Base-by-base conservation (phyloP, 306 rosid genomes). In the Cucurbita moschata region DNA sequence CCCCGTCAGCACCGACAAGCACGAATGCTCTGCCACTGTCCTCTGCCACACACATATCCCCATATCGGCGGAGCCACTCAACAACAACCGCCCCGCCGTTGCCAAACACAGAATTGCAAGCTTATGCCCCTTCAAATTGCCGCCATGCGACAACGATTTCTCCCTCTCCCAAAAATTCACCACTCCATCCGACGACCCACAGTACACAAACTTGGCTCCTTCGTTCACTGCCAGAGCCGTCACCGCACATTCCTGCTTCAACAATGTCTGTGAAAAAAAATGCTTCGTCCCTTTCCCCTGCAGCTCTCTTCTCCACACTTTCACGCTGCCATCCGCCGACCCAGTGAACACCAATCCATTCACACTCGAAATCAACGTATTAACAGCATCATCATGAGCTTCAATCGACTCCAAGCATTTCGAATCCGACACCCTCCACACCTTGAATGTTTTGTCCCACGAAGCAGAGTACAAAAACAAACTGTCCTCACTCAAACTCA, bases 21-120 rank as follows among this genome's bases (percentile, higher is more conserved):
- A 86, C 8, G 30, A 14, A 43, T 94, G 99, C 1, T 89, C 87
- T 1, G 78, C 75, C 39, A 68, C 16, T 8, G 72, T 13, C 16
- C 88, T 79, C 70, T 79, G 86, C 97, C 99, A 94, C 57, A 94
- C 95, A 37, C 96, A 87, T 26, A 94, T 89, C 16, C 81, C 82
- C 96, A 84, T 89, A 63, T 91, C 99, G 1, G 99, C 96, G 0
- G 99, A 94, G 0, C 99, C 99, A 49, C 90, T 91, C 0, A 91
- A 82, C 46, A 91, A 52, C 72, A 94, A 63, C 15, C 40, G 82
- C 42, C 97, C 97, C 0, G 91, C 88, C 0, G 89, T 76, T 0
- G 85, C 82, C 43, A 94, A 62, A 70, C 99, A 94, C 18, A 91
- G 73, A 15, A 94, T 86, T 4, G 97, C 96, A 68, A 94, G 72